Conservation (phyloP, 345 rosid genomes). For the Ricinus communis region DNA sequence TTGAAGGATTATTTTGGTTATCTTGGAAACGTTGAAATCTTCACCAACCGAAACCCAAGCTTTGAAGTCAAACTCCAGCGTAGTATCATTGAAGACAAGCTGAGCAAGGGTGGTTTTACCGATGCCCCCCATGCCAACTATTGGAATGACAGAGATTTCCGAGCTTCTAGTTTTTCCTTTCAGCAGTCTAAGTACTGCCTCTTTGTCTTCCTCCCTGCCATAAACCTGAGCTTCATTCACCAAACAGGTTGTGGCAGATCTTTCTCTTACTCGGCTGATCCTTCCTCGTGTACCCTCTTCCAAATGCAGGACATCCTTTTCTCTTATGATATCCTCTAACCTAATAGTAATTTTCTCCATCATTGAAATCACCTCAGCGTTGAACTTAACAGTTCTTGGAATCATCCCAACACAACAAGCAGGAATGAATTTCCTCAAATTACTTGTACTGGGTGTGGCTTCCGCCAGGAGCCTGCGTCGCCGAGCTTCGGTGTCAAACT, state of each 20-base stretch:
- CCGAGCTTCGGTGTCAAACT: slow-evolving; percentile 9
- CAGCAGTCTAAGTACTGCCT: background rate
- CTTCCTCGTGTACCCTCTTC: background rate
- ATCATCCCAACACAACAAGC: background rate
- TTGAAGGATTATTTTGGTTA: background rate
- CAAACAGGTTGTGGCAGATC: background rate
- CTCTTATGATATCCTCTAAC: background rate
- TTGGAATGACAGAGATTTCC: background rate
- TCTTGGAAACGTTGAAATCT: background rate
- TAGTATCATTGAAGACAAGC: background rate
- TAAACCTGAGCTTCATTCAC: background rate
- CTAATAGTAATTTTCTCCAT: slow-evolving; percentile 4
- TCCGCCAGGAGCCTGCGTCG: background rate
- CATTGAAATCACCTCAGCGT: slow-evolving; percentile 14
- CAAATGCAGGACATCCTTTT: slow-evolving; percentile 5
- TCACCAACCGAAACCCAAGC: slow-evolving; percentile 21
- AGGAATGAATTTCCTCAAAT: background rate
- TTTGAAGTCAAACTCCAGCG: slow-evolving; percentile 3
- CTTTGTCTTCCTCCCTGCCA: slow-evolving; percentile 1
- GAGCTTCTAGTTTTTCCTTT: no score
- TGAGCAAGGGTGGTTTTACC: slow-evolving; percentile 11
- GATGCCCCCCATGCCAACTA: slow-evolving; percentile 7
- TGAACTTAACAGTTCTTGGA: background rate
- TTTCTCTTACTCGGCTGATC: background rate
- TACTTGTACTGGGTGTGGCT: background rate